These are phyloP conservation scores for Rhodotorula sp. DNA, from an alignment of 1,284 basidiomycete genomes.

Conservation along the genomic window DNA sequence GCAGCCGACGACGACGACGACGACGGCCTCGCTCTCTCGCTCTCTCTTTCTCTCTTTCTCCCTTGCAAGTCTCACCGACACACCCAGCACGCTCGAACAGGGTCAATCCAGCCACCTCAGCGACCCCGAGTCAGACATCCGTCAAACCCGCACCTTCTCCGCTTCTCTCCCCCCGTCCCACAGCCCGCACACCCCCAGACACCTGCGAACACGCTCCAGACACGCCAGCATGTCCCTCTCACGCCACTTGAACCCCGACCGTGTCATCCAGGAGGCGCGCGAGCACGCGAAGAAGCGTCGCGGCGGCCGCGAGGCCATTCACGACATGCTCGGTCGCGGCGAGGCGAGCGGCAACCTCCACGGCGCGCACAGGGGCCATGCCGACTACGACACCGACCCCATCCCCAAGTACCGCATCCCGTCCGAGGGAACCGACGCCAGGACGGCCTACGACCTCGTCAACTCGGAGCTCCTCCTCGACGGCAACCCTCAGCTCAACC, in stretches of 20 bases:
- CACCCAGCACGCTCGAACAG: too few species aligned
- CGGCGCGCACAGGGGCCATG: conserved; percentile 44
- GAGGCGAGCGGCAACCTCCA: conserved; percentile 42
- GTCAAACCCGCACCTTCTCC: not conserved
- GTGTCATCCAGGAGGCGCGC: conserved; percentile 46
- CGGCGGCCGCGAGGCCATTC: conserved; percentile 8
- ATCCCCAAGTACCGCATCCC: conserved; percentile 24
- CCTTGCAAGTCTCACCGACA: too few species aligned
- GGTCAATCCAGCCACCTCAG: too few species aligned
- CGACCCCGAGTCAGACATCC: too few species aligned
- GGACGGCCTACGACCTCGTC: conserved; percentile 68
- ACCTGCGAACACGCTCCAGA: too few species aligned
- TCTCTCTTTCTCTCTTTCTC: too few species aligned
- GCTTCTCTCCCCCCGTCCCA: not conserved
- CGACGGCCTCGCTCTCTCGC: too few species aligned
- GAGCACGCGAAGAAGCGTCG: conserved; percentile 45
- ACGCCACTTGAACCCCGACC: conserved; percentile 48
- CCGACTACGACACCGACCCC: conserved; percentile 5
- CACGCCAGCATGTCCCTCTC: conserved; percentile 45
- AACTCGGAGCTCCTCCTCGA: conserved; percentile 80
- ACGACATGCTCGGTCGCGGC: conserved; percentile 7
- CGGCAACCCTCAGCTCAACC: conserved; percentile 57
- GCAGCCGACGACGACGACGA: too few species aligned
- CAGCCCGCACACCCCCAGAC: not conserved
- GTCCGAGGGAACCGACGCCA: not conserved